Evolutionary conservation across 495 filamentous ascomycete genomes (phyloP), one percentile per base, ranked within the genome.

Genomic region (Aspergillus leporis): DNA sequence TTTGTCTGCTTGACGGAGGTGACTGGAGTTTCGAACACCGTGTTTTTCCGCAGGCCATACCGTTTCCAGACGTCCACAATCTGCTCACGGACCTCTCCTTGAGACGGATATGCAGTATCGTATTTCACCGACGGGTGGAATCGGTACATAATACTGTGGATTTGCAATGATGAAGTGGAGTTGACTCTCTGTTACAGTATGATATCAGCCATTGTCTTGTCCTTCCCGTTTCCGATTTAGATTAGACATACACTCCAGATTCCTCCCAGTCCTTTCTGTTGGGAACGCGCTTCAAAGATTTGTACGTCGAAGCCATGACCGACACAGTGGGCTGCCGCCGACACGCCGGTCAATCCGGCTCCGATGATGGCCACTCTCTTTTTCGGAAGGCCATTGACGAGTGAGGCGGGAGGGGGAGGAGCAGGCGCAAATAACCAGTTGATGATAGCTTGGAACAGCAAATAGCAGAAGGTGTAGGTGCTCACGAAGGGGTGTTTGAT

Each of bases 71-170:
- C 70, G 47, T 86, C 69, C 21, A 80, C 76, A 30, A 94, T 87
- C 65, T 91, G 84, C 16, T 80, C 78, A 32, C 90, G 77, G 61
- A 95, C 93, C 61, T 90, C 84, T 56, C 85, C 70, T 34, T 89
- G 85, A 49, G 86, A 80, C 0, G 91, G 91, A 66, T 95, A 94
- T 45, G 89, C 88, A 14, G 74, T 72, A n/a, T 78, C 73, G 83
- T 89, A 94, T 51, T 78, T 75, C 3, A 95, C 83, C 0, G 88
- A 90, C 0, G 91, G 91, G 58, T 92, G 90, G 70, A 94, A 96
- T 31, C 91, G 84, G 71, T 93, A 94, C 90, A 94, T 93, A 58
- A 92, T 73, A 43, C 86, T 90, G 68, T 94, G 89, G 38, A 94
- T 90, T 62, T 94, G 90, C 0, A 94, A 81, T 43, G 87, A 81